phyloP scores from a whole-genome alignment of 2,329 filamentous ascomycete genomes.

The Aurifilum marmelostoma region DNA sequence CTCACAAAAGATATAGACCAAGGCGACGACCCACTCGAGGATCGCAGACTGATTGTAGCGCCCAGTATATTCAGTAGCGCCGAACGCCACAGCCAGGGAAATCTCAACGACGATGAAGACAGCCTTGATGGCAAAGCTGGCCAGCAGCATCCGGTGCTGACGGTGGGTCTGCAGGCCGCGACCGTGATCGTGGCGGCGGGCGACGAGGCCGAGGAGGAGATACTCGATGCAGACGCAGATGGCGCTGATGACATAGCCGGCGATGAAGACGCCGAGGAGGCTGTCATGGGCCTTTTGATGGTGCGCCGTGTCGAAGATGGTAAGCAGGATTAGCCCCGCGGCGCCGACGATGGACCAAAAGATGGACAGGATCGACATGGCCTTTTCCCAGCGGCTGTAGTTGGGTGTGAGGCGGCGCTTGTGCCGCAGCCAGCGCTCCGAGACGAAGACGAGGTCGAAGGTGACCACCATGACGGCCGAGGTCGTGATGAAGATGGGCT shows the following conservation, averaged over 20 bases:
- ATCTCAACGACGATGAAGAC: conserved; percentile 78
- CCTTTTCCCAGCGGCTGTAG: conserved; percentile 59
- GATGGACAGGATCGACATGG: conserved; percentile 61
- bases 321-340: conserved; percentile 74
- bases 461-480: conserved; percentile 70
- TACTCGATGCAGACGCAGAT: conserved; percentile 82
- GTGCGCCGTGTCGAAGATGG: conserved; percentile 74
- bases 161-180: conserved; percentile 74
- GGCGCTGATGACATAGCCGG: conserved; percentile 77
- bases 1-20: conserved; percentile 84
- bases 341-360: conserved; percentile 71
- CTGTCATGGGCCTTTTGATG: conserved; percentile 68
- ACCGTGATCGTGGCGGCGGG: conserved; percentile 57
- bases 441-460: conserved; percentile 75
- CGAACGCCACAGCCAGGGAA: conserved; percentile 70
- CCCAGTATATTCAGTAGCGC: conserved; percentile 50
- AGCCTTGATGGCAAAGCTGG: conserved; percentile 82
- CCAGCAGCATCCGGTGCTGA: conserved; percentile 68
- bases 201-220: conserved; percentile 14
- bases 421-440: conserved; percentile 81
- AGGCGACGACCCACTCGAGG: conserved; percentile 73
- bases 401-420: conserved; percentile 74
- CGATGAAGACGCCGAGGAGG: conserved; percentile 79
- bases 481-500: conserved; percentile 75
- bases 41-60: conserved; percentile 69